These are phyloP conservation scores for Citrus maxima DNA, from an alignment of 345 rosid species.

Conservation along the genomic window DNA sequence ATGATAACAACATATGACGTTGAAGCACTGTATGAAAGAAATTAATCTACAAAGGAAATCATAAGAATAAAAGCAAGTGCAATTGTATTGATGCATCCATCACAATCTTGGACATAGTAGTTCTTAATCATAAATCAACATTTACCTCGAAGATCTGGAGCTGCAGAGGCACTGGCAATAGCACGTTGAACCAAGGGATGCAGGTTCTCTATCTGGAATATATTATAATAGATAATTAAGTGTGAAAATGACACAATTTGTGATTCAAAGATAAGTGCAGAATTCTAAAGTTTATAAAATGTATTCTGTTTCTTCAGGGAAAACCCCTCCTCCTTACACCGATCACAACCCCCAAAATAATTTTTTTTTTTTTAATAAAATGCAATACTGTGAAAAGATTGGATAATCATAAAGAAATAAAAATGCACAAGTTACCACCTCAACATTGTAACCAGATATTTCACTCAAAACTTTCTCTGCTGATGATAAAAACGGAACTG, in stretches of 20 bases:
- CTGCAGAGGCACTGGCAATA: constrained; percentile 55
- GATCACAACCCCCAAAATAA: neutral
- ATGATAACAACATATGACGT: constrained; percentile 1
- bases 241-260: neutral
- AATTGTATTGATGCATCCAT: neutral
- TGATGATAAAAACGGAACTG: constrained; percentile 58
- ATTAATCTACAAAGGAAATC: neutral
- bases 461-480: constrained; percentile 57
- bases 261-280: neutral
- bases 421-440: constrained; percentile 40
- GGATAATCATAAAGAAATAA: neutral
- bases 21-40: neutral
- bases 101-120: constrained; percentile 11
- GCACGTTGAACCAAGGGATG: constrained; percentile 84
- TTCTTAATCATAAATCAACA: constrained; percentile 7
- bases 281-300: too few relatives aligned
- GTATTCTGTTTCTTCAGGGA: neutral
- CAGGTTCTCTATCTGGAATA: constrained; percentile 65
- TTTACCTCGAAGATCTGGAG: constrained; percentile 78
- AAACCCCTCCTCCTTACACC: neutral
- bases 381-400: neutral
- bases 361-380: neutral
- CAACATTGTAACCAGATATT: constrained; percentile 45
- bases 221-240: neutral
- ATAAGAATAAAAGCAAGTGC: neutral